Evolutionary conservation across 2,329 filamentous ascomycete genomes (phyloP), one percentile per base, ranked within the genome.

Genomic region (Sarocladiaceae sp.): DNA sequence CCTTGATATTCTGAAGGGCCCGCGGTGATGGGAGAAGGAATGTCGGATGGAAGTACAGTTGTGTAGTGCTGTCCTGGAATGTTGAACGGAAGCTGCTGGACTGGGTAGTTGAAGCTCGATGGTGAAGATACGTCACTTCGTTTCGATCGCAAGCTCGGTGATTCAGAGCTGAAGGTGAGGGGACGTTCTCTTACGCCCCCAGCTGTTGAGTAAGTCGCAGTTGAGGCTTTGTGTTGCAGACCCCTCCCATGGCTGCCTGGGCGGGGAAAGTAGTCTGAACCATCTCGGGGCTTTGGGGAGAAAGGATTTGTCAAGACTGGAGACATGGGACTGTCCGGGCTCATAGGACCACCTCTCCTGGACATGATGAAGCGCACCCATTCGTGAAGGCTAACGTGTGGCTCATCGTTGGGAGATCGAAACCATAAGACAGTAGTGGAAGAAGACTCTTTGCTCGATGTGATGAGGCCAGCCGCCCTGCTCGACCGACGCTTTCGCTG

Each of bases 401-500:
- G 71, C 52, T 83, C 78, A 17, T 84, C 79, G 4, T 69, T 65
- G 15, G 75, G 68, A 0, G 74, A 68, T 28, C 83, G 79, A 56
- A 87, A 86, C 67, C 77, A 78, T 2, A 87, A 64, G 0, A 74
- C 76, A 8, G 70, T 73, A 2, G 74, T 68, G 8, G 69, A 65
- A 1, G 73, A 67, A 15, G 82, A 29, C 18, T 50, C 77, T 60
- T 78, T 82, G 53, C 68, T 74, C 6, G 71, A 65, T 10, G 76
- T 64, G 17, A 75, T 76, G 20, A 86, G 68, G 3, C 79, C 79
- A 3, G 79, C 76, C 3, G 83, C 80, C 55, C 83, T 75, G 58
- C 83, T 86, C 44, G 83, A 86, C 54, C 83, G 75, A 48, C 83
- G 78, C 59, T 85, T 86, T 52, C 80, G 77, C 56, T 83, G 71